Base-by-base conservation (phyloP, 2,329 filamentous ascomycete species). In the Sporothrix pseudoabietina region DNA sequence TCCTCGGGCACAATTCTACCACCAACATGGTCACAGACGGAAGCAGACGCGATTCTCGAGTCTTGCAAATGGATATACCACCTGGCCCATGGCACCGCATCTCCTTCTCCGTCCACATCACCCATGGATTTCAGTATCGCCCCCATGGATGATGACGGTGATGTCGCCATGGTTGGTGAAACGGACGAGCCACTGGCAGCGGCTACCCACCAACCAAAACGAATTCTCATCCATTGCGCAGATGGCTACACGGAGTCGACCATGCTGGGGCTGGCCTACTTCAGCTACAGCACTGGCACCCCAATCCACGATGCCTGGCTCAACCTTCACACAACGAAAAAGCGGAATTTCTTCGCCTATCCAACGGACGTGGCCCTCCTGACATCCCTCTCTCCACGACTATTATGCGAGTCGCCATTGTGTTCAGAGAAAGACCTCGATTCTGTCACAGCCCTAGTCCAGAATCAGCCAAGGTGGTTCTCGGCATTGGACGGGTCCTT, bases 221-320 rank as follows among this genome's bases (percentile, higher is more conserved):
- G 90, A 79, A 89, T 98, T 47, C 87, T 98, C 44, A 92, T 99
- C 55, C 95, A 98, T 81, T 98, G 96, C 81, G 91, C 91, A 1
- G 96, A 99, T 81, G 96, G 96, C 22, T 99, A 99, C 79, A 99
- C 96, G 0, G 96, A 99, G 82, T 95, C 92, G 0, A 94, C 94
- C 1, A 87, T 99, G 81, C 86, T 99, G 22, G 94, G 89, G 1
- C 89, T 99, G 54, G 93, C 95, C 10, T 99, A 99, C 82, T 94
- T 91, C 80, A 97, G 97, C 87, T 99, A 94, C 81, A 93, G 92
- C 71, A 93, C 96, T 75, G 94, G 93, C 7, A 85, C 90, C 12
- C 88, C 94, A 0, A 88, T 95, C 0, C 92, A 94, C 39, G 89
- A 94, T 72, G 94, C 96, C 9, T 98, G 94, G 94, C 85, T 98